These are phyloP conservation scores for Triangularia verruculosa DNA, from an alignment of 2,329 filamentous ascomycete genomes.

Conservation along the genomic window DNA sequence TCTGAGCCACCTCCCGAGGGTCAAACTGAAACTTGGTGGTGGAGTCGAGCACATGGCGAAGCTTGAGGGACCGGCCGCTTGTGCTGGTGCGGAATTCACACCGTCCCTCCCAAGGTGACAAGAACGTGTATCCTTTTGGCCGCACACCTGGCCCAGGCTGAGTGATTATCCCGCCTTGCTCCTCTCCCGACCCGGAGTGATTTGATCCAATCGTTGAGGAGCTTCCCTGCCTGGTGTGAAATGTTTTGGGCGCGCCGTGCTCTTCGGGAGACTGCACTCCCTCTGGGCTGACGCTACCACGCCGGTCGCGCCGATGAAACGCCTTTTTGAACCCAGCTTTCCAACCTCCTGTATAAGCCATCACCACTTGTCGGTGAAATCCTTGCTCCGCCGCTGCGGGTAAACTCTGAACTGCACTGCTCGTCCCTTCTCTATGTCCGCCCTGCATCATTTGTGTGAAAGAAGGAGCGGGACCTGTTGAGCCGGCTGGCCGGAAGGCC, in stretches of 20 bases:
- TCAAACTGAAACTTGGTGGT: constrained; percentile 39
- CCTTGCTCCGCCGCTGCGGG: constrained; percentile 28
- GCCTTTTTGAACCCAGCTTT: constrained; percentile 45
- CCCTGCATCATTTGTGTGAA: background rate
- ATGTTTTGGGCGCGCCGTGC: constrained; percentile 25
- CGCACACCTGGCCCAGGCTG: constrained; percentile 47
- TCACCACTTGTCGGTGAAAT: constrained; percentile 55
- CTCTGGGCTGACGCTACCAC: constrained; percentile 1
- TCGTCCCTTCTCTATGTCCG: background rate
- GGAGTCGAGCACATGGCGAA: constrained; percentile 65
- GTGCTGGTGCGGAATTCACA: constrained; percentile 83
- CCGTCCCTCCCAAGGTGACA: constrained; percentile 79
- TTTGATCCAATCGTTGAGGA: constrained; percentile 35
- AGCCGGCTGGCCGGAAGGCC: constrained; percentile 35
- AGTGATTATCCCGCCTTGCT: constrained; percentile 32
- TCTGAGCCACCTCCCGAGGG: constrained; percentile 41
- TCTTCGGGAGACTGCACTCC: constrained; percentile 15
- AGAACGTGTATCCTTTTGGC: constrained; percentile 70
- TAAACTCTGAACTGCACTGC: background rate
- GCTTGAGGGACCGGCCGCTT: constrained; percentile 71
- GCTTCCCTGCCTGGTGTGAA: constrained; percentile 34
- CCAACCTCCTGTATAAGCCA: constrained; percentile 54
- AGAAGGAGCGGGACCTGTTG: constrained; percentile 21
- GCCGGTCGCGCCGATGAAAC: constrained; percentile 35
- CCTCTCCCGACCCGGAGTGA: constrained; percentile 26